Evolutionary conservation across 805 yeast species (phyloP), one percentile per base, ranked within the genome.

Genomic region (Kodamaea neixiangensis): DNA sequence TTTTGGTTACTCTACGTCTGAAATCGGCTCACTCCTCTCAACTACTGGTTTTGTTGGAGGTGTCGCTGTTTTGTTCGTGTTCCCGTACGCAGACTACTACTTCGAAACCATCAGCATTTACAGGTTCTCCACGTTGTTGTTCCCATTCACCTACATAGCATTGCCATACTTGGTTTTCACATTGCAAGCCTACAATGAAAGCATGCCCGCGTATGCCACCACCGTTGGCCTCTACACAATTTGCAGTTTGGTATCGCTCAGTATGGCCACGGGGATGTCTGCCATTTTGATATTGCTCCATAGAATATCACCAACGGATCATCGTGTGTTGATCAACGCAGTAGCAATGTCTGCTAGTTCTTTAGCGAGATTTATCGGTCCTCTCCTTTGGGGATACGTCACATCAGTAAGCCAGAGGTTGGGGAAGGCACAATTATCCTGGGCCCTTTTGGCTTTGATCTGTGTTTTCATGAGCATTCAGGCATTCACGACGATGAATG

Each of bases 321-420:
- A 82, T 54, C 71, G 86, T 44, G 86, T 86, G 1, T 75, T 80
- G 57, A 75, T 84, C 50, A 84, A 84, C 59, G 84, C 85, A 13
- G 73, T 81, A 11, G 72, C 83, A 2, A 74, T 82, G 62, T 77
- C 83, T 38, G 70, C 77, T 37, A 65, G 78, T 17, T 76, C 88
- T 1, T 63, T 78, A 29, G 85, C 87, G 0, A 66, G 88, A 55
- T 82, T 78, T 48, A 42, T 77, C 0, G 87, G 82, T 2, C 89
- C 88, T 0, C 60, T 82, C 7, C 25, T 69, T 1, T 82, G 85
- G 83, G 87, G 87, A 3, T 67, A 58, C 21, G 53, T 73, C 29
- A 70, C 72, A 53, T 60, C 75, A 1, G 57, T 56, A 21, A 61
- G 60, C 20, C 72, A 71, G 48, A 50, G 50, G 10, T 50, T 57